Evolutionary conservation across 23 red algal species (phyloP).

Genomic region (Cyanidiococcus yangmingshanensis): DNA sequence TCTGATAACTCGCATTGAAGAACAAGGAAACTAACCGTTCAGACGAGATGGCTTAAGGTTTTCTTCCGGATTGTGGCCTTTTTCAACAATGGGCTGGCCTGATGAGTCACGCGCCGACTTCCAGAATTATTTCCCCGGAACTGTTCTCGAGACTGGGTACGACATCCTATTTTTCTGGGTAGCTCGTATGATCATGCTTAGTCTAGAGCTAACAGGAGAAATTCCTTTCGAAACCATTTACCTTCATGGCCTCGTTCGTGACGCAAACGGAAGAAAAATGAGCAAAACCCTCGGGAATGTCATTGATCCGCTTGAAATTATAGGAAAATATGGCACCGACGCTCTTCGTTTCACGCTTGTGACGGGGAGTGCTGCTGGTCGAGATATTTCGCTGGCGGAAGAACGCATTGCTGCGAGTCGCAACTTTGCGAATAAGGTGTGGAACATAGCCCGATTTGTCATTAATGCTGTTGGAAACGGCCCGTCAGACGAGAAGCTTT

Average conservation of each 20-base stretch:
- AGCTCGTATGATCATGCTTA: slow-evolving; percentile 97
- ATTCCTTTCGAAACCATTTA: slow-evolving; percentile 79
- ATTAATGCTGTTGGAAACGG: slow-evolving; percentile 40
- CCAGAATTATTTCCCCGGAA: slow-evolving; percentile 57
- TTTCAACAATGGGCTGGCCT: slow-evolving; percentile 93
- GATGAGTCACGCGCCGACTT: slow-evolving; percentile 57
- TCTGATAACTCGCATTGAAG: neutral
- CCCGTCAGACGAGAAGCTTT: slow-evolving; percentile 20
- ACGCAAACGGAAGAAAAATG: slow-evolving; percentile 86
- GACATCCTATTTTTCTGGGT: slow-evolving; percentile 99
- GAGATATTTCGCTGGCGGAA: slow-evolving; percentile 74
- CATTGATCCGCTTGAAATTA: slow-evolving; percentile 86
- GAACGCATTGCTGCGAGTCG: slow-evolving; percentile 73
- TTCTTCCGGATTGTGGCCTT: slow-evolving; percentile 96
- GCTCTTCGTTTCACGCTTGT: slow-evolving; percentile 85
- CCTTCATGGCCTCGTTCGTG: slow-evolving; percentile 90
- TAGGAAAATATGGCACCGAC: slow-evolving; percentile 81
- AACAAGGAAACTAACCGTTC: slow-evolving; percentile 9
- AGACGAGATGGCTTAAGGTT: slow-evolving; percentile 18
- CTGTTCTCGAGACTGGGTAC: slow-evolving; percentile 97
- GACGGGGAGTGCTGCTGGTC: slow-evolving; percentile 73
- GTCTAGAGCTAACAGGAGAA: slow-evolving; percentile 56
- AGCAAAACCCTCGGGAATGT: slow-evolving; percentile 96
- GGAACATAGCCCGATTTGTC: slow-evolving; percentile 86
- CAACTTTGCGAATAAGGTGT: slow-evolving; percentile 99